Base-by-base conservation (phyloP, 192 early-diverging fungal genomes). In the Backusella macrospora region DNA sequence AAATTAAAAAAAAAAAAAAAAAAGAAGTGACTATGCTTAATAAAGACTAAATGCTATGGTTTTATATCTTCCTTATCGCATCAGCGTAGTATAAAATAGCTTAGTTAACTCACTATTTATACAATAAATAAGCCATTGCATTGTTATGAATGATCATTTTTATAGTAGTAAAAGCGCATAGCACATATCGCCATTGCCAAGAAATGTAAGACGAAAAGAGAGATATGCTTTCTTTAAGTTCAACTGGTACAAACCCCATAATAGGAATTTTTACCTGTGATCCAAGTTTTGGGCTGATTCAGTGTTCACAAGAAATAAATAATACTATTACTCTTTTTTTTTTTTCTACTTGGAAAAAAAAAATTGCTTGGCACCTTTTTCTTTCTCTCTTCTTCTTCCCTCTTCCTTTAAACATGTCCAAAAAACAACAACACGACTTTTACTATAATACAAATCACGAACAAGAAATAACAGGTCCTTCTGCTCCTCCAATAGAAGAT, bases 181-280 rank as follows among this genome's bases (percentile, higher is more conserved):
- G n/a, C n/a, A n/a, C n/a, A n/a, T n/a, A n/a, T n/a, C n/a, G 48
- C 16, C 16, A 18, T 52, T 52, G 49, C 49, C 49, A 55, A 55
- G 49, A 55, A 55, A 21, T 55, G 21, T 12, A 55, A 55, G 18
- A 21, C 49, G 48, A 7, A 49, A 49, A 48, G 5, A 13, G 46
- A n/a, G n/a, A n/a, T n/a, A n/a, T n/a, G n/a, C n/a, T n/a, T n/a
- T 48, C 48, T 52, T 52, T 52, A 55, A 55, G 21, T 55, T 21
- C 47, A 49, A 49, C 16, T 18, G 49, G 26, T 59, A 59, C 18
- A 49, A 49, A 46, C 12, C 2, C 48, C 47, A 49, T 49, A 49
- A 49, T 55, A 21, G 7, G 21, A 55, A 21, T 2, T 23, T 21
- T 23, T 8, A 21, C 8, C 9, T 55, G 18, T 26, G 8, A 21